Evolutionary conservation across 2,329 filamentous ascomycete species (phyloP), one percentile per base, ranked within the genome.

Genomic region (Colletotrichum siamense): DNA sequence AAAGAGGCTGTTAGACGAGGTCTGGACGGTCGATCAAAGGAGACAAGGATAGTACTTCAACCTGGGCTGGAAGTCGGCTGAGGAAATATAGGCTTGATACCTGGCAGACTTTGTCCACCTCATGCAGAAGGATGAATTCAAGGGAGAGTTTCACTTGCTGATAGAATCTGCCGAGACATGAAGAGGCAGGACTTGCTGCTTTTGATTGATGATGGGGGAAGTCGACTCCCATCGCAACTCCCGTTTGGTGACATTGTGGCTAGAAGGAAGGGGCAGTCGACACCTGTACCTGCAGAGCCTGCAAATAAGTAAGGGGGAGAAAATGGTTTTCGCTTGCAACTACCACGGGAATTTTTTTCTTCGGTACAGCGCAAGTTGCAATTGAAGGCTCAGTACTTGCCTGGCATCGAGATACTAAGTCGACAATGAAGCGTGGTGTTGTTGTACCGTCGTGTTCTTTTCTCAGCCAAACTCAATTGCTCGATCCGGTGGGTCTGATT

Each of bases 391-490:
- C 34, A 36, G 34, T 36, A 36, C 15, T 8, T 0, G 34, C 34
- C 0, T 22, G 1, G n/a, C n/a, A 52, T 22, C n/a, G 4, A 22
- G 10, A 13, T 13, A 22, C 6, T 4, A 52, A 52, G 10, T 2
- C 10, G n/a, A 52, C 10, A 0, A 49, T n/a, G 18, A 49, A 1
- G 6, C 2, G 2, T n/a, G 44, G n/a, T 52, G 12, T 1, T 22
- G 10, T 22, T 4, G n/a, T 12, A 10, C 4, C 0, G 39, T n/a
- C 0, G n/a, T 49, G 10, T 3, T 8, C 2, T 52, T 13, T 49
- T 13, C 44, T 22, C 44, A 49, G 18, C 6, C 3, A 52, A 52
- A 52, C 4, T 52, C 44, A 52, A 52, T 52, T 22, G 44, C 44
- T 52, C n/a, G 44, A 59, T 59, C 5, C 2, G 55, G 55, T 59